Evolutionary conservation across 768 basidiomycete genomes (phyloP).

Genomic region (Boletus tomentosulus): DNA sequence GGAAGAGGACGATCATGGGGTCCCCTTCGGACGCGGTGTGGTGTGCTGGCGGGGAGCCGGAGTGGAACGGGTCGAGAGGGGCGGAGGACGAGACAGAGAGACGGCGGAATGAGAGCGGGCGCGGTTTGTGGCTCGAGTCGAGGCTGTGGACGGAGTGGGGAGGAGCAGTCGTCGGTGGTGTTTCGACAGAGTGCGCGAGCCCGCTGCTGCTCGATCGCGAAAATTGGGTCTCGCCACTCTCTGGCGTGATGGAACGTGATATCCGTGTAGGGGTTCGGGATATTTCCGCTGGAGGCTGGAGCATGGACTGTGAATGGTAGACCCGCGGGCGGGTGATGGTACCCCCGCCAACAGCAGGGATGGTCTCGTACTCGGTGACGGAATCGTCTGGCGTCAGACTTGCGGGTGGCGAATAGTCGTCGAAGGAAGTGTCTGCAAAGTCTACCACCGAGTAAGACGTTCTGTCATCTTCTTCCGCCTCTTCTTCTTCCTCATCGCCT

Average conservation of each 20-base stretch:
- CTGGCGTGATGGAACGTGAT: conserved; percentile 36
- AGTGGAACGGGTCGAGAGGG: conserved; percentile 32
- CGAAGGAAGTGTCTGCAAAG: conserved; percentile 61
- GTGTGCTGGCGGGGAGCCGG: conserved; percentile 33
- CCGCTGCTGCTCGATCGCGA: conserved; percentile 49
- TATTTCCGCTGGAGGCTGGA: conserved; percentile 42
- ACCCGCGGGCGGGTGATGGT: conserved; percentile 81
- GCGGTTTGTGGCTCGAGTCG: conserved; percentile 17
- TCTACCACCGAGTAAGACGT: conserved; percentile 61
- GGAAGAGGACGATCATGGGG: conserved; percentile 61
- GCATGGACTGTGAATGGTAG: conserved; percentile 79
- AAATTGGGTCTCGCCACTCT: conserved; percentile 47
- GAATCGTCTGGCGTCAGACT: conserved; percentile 42
- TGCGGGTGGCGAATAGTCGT: conserved; percentile 42
- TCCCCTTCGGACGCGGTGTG: conserved; percentile 35
- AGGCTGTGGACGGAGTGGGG: conserved; percentile 14
- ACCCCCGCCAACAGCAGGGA: conserved; percentile 91
- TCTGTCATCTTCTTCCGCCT: conserved; percentile 33
- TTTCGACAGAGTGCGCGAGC: conserved; percentile 41
- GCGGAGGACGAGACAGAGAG: conserved; percentile 32
- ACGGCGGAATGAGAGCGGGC: conserved; percentile 24
- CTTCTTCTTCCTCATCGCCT: conserved; percentile 37
- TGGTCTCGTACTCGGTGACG: conserved; percentile 72
- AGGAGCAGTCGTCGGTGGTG: conserved; percentile 39
- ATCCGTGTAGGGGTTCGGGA: conserved; percentile 8